Evolutionary conservation across 1,284 basidiomycete species (phyloP).

Genomic region (Ustilago nuda): DNA sequence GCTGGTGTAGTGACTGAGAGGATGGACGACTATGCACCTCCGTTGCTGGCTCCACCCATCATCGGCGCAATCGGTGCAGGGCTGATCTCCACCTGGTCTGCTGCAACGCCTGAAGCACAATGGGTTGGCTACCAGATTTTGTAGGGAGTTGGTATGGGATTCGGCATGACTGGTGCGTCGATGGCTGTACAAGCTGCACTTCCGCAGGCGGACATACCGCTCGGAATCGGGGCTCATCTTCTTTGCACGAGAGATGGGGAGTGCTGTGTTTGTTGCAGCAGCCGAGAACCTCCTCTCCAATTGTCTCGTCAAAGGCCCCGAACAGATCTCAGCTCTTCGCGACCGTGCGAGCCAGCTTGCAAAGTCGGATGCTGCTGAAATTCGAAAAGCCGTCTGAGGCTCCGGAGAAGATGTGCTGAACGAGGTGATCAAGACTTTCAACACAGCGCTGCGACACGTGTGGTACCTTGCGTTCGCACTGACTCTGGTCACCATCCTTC

Average conservation of each 20-base stretch:
- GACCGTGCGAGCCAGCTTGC: conserved; percentile 17
- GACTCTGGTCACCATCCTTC: conserved; percentile 16
- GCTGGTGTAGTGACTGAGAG: conserved; percentile 14
- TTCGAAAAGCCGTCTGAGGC: conserved; percentile 12
- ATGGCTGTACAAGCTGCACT: conserved; percentile 32
- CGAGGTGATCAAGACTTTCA: conserved; percentile 16
- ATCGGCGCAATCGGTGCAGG: conserved; percentile 24
- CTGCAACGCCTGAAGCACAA: conserved; percentile 6
- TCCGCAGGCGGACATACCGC: conserved; percentile 13
- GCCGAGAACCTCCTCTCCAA: conserved; percentile 23
- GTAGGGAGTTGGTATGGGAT: conserved; percentile 26
- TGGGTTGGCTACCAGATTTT: conserved; percentile 35
- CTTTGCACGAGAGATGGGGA: conserved; percentile 36
- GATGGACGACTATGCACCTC: conserved; percentile 27
- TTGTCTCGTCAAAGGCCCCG: conserved; percentile 16
- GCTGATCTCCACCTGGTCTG: conserved; percentile 21
- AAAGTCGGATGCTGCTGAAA: conserved; percentile 10
- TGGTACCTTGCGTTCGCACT: conserved; percentile 32
- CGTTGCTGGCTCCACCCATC: conserved; percentile 18
- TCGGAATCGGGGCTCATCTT: conserved; percentile 24
- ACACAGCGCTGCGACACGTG: conserved; percentile 21
- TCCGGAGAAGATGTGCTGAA: conserved; percentile 11
- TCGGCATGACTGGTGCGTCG: conserved; percentile 26
- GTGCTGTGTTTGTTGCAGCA: conserved; percentile 24
- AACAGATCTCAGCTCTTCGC: conserved; percentile 10